These are phyloP conservation scores for Candida vartiovaarae DNA, from an alignment of 805 yeast species.

Conservation along the genomic window DNA sequence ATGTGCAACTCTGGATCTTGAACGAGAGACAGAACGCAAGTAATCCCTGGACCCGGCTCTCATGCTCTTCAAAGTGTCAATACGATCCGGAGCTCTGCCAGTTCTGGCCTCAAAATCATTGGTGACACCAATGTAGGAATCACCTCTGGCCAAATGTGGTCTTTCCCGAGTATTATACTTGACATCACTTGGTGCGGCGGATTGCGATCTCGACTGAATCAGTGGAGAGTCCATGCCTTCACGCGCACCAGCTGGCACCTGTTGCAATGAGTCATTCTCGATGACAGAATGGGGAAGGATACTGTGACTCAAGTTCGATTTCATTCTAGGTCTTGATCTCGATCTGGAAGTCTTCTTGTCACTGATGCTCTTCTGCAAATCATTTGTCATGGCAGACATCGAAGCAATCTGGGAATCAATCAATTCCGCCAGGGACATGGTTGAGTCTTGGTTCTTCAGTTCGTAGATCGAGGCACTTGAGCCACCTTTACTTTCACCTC, in stretches of 20 bases:
- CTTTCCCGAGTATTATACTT: conserved; percentile 1
- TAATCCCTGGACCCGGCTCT: conserved; percentile 34
- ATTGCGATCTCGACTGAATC: conserved; percentile 24
- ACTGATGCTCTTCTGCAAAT: conserved; percentile 14
- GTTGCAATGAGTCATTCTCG: conserved; percentile 31
- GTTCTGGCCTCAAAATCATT: conserved; percentile 24
- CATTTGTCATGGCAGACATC: conserved; percentile 18
- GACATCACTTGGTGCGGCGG: conserved; percentile 7
- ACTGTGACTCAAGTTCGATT: conserved; percentile 5
- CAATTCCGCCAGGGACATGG: conserved; percentile 21
- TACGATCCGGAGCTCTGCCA: conserved; percentile 19
- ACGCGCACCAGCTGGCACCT: conserved; percentile 39
- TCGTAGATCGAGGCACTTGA: conserved; percentile 14
- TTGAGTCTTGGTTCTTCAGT: conserved; percentile 13
- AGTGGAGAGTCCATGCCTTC: conserved; percentile 34
- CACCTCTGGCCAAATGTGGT: conserved; percentile 75
- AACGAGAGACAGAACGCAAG: conserved; percentile 58
- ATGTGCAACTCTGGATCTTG: conserved; percentile 44
- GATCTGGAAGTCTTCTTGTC: conserved; percentile 9
- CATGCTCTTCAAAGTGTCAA: conserved; percentile 22
- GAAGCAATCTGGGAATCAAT: conserved; percentile 26
- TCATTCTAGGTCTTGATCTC: conserved; percentile 14
- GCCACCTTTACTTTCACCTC: neutral
- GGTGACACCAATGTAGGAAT: conserved; percentile 58
- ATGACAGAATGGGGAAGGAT: conserved; percentile 28